A percentile compares a stretch with the other conserved stretches of the same genome.
phyloP scores from a whole-genome alignment of 73 alveolate species.

The Blepharisma japonicum region DNA sequence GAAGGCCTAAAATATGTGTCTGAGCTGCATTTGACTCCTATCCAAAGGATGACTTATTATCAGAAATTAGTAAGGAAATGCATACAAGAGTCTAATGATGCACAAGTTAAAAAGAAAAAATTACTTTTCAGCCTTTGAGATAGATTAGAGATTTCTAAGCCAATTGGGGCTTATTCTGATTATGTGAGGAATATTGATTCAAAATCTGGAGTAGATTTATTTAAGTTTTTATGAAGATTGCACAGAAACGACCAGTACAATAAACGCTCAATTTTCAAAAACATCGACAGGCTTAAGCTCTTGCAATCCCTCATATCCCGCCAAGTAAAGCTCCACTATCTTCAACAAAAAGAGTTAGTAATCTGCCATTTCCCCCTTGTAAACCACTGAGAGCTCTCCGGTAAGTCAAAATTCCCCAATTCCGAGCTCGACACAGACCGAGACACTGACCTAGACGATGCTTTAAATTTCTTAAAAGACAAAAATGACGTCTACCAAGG shows the following conservation, averaged over 20 bases:
- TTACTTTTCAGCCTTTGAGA: neutral
- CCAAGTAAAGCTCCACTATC: neutral
- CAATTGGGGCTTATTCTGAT: conserved; percentile 6
- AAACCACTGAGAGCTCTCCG: conserved; percentile 1
- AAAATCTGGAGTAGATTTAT: neutral
- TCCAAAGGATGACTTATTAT: neutral
- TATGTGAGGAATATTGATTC: neutral
- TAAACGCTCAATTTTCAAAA: neutral
- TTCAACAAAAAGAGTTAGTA: neutral
- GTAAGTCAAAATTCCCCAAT: neutral
- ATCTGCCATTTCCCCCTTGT: neutral
- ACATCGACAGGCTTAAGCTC: conserved; percentile 7
- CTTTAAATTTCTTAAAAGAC: too few relatives aligned
- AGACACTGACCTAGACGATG: too few relatives aligned
- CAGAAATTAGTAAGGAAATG: neutral
- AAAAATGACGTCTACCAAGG: neutral
- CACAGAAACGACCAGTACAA: neutral
- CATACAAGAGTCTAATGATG: conserved; percentile 13
- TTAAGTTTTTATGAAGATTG: neutral
- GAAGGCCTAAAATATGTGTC: neutral
- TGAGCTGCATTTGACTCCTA: neutral
- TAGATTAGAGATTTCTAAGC: neutral
- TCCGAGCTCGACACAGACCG: neutral
- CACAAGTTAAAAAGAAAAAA: neutral
- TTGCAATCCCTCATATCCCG: neutral